Evolutionary conservation across 352 stramenopile genomes (phyloP), one percentile per base, ranked within the genome.

Genomic region (Globisporangium rhizosaccharum): DNA sequence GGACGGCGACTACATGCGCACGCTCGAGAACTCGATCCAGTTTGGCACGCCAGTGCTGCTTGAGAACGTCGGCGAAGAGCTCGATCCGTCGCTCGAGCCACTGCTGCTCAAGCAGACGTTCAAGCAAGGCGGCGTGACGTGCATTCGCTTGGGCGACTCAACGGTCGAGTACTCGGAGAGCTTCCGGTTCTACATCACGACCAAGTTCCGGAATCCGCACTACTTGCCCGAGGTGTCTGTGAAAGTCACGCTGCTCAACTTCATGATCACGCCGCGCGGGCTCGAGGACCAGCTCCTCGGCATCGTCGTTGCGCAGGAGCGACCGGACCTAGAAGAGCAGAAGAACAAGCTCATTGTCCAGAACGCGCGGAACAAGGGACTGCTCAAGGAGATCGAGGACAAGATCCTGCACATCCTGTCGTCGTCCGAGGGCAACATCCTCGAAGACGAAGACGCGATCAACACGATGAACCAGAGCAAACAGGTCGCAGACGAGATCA

Each of bases 181-280:
- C 47, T 98, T 98, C 56, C 82, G 92, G 0, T 97, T 98, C 59
- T 98, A 98, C 72, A 95, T 98, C 41, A 97, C 90, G 45, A 98
- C 92, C 17, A 98, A 98, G 71, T 87, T 94, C 57, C 71, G 88
- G 1, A 98, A 97, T 56, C 93, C 92, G 30, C 92, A 97, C 70
- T 98, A 98, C 65, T 60, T 98, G 15, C 90, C 93, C 0, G 92
- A 98, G 59, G 85, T 97, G 14, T 96, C 86, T 8, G 92, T 98
- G 33, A 96, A 96, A 62, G 86, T 98, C 48, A 98, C 90, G 30
- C 65, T 98, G 36, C 72, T 98, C 20, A 98, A 98, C 65, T 98
- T 98, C 64, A 97, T 97, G 88, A 97, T 98, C 73, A 98, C 93
- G 17, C 93, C 90, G 5, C 80, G 92, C 9, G 93, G 93, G 0